Evolutionary conservation across 2,329 filamentous ascomycete genomes (phyloP), one percentile per base, ranked within the genome.

Genomic region (Cercospora beticola): DNA sequence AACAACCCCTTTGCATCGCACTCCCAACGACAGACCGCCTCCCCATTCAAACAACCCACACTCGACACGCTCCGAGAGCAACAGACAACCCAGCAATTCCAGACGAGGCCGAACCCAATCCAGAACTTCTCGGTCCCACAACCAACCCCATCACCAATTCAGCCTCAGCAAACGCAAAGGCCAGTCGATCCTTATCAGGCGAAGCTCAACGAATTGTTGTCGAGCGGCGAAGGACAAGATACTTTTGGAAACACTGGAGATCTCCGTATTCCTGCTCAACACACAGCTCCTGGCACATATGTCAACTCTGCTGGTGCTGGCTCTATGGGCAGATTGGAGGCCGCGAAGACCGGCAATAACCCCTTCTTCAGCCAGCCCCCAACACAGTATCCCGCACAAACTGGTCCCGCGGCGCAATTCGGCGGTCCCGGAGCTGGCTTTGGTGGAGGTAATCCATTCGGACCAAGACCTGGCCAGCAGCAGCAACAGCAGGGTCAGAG

Each of bases 221-320:
- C 93, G 3, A 89, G 87, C 26, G 94, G 95, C 72, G 95, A 99
- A 67, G 95, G 95, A 26, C 92, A 96, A 84, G 95, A 99, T 78
- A 99, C 95, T 0, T 99, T 96, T 79, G 95, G 95, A 72, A 99
- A 99, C 79, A 92, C 92, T n/a, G 95, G 95, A 73, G 92, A 98
- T 72, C 86, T 97, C 58, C 93, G 95, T 80, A 97, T 99, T 72
- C 95, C 95, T 1, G 90, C 95, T 2, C 95, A 99, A 79, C 95
- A 99, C 80, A 99, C 95, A 0, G 93, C 95, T 1, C 95, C 95
- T 0, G 95, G 94, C 28, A 96, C 92, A 0, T 99, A 98, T 79
- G 90, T 99, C 82, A 99, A 99, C 82, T 97, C 92, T 69, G 93
- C 95, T 6, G 95, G 95, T 61, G 85, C 90, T 43, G 92, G 92